phyloP scores from a whole-genome alignment of 2,329 filamentous ascomycete species.

The Dactylellina cionopaga region DNA sequence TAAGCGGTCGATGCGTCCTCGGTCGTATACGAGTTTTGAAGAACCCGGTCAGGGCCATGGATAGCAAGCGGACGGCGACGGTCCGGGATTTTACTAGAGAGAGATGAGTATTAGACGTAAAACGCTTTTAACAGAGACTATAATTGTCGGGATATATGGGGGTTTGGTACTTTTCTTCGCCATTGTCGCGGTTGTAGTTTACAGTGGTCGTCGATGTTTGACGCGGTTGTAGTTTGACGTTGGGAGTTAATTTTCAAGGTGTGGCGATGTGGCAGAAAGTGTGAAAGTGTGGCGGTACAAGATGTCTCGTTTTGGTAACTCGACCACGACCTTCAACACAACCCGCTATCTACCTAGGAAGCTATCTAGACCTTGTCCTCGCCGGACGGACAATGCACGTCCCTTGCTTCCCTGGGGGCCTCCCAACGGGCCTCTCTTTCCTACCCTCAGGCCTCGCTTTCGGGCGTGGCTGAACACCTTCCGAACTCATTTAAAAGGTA shows the following conservation, averaged over 20 bases:
- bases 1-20: slow-evolving; percentile 81
- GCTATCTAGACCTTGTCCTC: neutral
- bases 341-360: no score
- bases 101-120: slow-evolving; percentile 5
- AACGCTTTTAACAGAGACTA: neutral
- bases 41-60: slow-evolving; percentile 98
- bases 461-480: slow-evolving; percentile 44
- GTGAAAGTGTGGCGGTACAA: slow-evolving; percentile 36
- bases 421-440: slow-evolving; percentile 2
- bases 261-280: slow-evolving; percentile 32
- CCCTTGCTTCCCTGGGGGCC: neutral
- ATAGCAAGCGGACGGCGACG: slow-evolving; percentile 90
- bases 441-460: slow-evolving; percentile 5
- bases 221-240: slow-evolving; percentile 35
- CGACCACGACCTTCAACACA: slow-evolving; percentile 18
- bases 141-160: neutral
- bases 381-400: no score
- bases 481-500: slow-evolving; percentile 35
- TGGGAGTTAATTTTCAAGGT: slow-evolving; percentile 36
- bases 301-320: slow-evolving; percentile 26
- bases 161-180: slow-evolving; percentile 50
- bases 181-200: slow-evolving; percentile 45
- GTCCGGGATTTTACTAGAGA: slow-evolving; percentile 84
- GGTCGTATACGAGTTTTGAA: slow-evolving; percentile 91
- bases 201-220: slow-evolving; percentile 3